Evolutionary conservation across 192 early-diverging fungal genomes (phyloP).

Genomic region (Entomortierella lignicola): DNA sequence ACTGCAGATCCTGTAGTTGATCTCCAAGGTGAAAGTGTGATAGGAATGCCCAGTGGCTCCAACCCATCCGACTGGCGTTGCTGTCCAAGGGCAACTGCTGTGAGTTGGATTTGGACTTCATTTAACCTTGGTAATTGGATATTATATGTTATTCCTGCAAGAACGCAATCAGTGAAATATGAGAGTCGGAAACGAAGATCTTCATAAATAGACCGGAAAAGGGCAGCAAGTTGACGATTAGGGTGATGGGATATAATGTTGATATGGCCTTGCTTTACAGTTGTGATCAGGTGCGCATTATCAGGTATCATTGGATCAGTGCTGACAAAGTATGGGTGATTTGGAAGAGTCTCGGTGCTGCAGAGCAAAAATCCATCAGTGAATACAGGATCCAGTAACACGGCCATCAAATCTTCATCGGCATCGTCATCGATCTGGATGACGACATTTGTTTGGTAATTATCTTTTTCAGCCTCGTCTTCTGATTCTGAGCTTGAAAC

Average conservation of each 20-base stretch:
- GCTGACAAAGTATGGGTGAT: constrained; percentile 53
- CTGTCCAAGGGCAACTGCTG: constrained; percentile 69
- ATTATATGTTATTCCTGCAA: constrained; percentile 73
- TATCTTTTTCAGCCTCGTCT: constrained; percentile 43
- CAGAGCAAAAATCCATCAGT: constrained; percentile 72
- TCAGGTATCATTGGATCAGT: constrained; percentile 54
- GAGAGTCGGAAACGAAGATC: constrained; percentile 72
- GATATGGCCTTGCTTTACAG: constrained; percentile 72
- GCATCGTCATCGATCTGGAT: constrained; percentile 87
- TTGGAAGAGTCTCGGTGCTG: constrained; percentile 64
- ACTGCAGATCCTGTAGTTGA: constrained; percentile 39
- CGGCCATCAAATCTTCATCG: constrained; percentile 78
- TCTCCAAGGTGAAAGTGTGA: constrained; percentile 46
- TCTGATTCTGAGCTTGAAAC: constrained; percentile 34
- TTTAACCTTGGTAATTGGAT: constrained; percentile 68
- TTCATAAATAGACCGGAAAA: constrained; percentile 74
- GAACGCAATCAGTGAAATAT: constrained; percentile 72
- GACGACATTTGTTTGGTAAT: constrained; percentile 62
- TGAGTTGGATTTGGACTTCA: constrained; percentile 72
- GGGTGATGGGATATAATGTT: constrained; percentile 71
- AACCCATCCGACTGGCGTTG: constrained; percentile 25
- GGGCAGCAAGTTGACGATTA: constrained; percentile 74
- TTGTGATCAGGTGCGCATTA: constrained; percentile 65
- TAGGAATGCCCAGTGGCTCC: constrained; percentile 40
- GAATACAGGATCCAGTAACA: constrained; percentile 64